Conservation (phyloP, 1,284 basidiomycete genomes). For the Cystobasidium sp. region DNA sequence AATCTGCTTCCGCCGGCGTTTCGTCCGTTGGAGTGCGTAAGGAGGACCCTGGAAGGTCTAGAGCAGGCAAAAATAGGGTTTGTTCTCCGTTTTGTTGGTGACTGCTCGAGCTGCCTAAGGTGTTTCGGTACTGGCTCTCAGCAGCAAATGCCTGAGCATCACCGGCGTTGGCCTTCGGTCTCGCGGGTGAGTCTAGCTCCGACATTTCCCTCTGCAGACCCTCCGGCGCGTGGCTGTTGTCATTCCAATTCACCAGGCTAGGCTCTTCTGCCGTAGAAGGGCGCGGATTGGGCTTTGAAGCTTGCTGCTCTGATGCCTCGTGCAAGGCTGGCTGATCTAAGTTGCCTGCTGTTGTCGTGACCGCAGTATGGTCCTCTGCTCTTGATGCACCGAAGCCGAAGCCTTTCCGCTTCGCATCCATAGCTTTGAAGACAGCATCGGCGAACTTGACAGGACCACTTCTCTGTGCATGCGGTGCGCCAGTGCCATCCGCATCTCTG, state of each 20-base stretch:
- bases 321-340: not conserved
- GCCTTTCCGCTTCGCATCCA: constrained; percentile 30
- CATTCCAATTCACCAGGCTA: constrained; percentile 19
- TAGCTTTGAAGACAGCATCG: constrained; percentile 35
- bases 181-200: constrained; percentile 14
- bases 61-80: constrained; percentile 8
- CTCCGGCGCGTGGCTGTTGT: not conserved
- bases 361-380: not conserved
- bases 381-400: not conserved
- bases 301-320: not conserved
- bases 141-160: constrained; percentile 2
- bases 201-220: not conserved
- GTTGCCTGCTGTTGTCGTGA: not conserved
- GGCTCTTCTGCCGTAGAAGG: not conserved
- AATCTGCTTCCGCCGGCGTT: not conserved
- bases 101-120: not conserved
- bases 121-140: constrained; percentile 3
- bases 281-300: not conserved
- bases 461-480: not conserved
- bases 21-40: not conserved
- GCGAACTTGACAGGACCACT: constrained; percentile 4
- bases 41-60: constrained; percentile 14
- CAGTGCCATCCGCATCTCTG: constrained; percentile 4
- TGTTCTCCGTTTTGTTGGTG: not conserved
- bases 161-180: constrained; percentile 5